A percentile compares a stretch with the other conserved stretches of the same genome.
Evolutionary conservation across 2,329 filamentous ascomycete genomes (phyloP).

Genomic region (Colletotrichum lindemuthianum): DNA sequence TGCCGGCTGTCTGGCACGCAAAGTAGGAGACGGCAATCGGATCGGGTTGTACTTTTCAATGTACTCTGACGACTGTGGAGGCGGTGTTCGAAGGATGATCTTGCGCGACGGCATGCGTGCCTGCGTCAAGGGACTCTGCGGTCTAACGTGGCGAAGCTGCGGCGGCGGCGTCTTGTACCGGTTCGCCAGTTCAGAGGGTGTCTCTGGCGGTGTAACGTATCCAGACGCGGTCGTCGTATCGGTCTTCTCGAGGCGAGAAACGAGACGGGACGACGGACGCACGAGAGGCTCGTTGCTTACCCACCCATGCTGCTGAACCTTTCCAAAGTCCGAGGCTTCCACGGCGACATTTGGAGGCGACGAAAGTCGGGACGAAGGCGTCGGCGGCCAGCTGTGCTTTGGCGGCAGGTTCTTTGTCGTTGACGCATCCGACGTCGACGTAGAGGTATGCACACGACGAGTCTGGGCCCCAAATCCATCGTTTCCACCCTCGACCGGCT

Average conservation of each 20-base stretch:
- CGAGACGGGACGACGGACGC: conserved; percentile 50
- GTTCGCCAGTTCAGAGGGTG: conserved; percentile 33
- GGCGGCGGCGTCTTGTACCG: conserved; percentile 16
- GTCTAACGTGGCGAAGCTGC: conserved; percentile 19
- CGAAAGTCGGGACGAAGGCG: not conserved
- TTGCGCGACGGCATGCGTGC: not conserved
- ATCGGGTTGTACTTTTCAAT: conserved; percentile 46
- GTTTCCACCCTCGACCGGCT: conserved; percentile 33
- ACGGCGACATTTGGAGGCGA: not conserved
- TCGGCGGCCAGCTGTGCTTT: conserved; percentile 13
- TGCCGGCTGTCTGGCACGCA: conserved; percentile 3
- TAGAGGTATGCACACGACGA: not conserved
- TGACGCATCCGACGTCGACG: conserved; percentile 13
- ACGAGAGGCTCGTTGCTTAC: conserved; percentile 52
- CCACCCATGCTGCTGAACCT: conserved; percentile 40
- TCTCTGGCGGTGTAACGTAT: conserved; percentile 46
- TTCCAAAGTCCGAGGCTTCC: conserved; percentile 8
- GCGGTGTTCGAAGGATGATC: conserved; percentile 16
- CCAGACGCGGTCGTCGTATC: conserved; percentile 39
- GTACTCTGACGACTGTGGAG: conserved; percentile 46
- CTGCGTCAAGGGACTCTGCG: conserved; percentile 13
- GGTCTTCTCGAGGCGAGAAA: conserved; percentile 35
- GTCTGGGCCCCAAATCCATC: not conserved
- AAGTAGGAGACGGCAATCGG: conserved; percentile 30
- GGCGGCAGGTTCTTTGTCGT: conserved; percentile 1